Percentiles rank a stretch among this genome's conserved stretches.
Conservation (phyloP, 495 filamentous ascomycete genomes). For the Letharia columbiana region DNA sequence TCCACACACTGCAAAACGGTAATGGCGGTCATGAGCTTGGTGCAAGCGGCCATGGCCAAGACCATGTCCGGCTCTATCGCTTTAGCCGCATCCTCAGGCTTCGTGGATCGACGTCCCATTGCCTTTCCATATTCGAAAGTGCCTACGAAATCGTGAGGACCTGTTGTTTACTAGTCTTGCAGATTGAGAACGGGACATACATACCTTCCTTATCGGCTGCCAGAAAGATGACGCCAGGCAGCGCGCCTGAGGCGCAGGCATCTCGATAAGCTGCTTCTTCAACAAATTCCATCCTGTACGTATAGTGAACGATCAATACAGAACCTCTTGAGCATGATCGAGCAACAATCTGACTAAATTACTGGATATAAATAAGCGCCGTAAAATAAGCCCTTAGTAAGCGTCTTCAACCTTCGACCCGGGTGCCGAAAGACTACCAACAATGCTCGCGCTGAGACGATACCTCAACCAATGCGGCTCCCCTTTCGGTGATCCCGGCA, state of each 20-base stretch:
- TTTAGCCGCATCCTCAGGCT: conserved; percentile 1
- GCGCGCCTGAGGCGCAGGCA: not conserved
- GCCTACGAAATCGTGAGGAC: not conserved
- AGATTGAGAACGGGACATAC: not conserved
- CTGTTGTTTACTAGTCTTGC: too few relatives aligned
- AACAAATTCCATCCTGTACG: not conserved
- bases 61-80: not conserved
- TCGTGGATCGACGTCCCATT: not conserved
- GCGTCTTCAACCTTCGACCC: too few relatives aligned
- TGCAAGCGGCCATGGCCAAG: conserved; percentile 23
- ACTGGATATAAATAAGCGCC: too few relatives aligned
- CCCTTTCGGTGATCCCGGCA: too few relatives aligned
- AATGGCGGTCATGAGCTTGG: conserved; percentile 37
- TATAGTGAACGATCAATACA: not conserved
- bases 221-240: conserved; percentile 6
- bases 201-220: conserved; percentile 6
- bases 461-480: too few relatives aligned
- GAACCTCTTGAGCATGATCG: too few relatives aligned
- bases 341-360: too few relatives aligned
- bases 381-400: too few relatives aligned
- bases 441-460: too few relatives aligned
- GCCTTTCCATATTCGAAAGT: conserved; percentile 15
- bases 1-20: conserved; percentile 45
- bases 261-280: not conserved
- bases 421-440: too few relatives aligned